These are phyloP conservation scores for Cryptococcus floricola DNA, from an alignment of 1,284 basidiomycete species.

Conservation along the genomic window DNA sequence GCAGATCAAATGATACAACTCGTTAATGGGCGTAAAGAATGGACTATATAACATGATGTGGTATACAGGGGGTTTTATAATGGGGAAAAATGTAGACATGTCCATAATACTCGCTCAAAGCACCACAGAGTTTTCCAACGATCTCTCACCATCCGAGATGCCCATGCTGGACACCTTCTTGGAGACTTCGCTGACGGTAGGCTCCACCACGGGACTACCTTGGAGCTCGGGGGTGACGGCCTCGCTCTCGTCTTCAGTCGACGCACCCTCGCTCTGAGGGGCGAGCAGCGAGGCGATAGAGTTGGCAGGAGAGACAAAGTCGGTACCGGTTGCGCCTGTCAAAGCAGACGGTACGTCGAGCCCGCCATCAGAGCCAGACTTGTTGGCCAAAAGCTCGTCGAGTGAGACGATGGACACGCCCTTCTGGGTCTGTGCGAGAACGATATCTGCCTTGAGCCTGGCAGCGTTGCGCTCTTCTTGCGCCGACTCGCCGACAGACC, in stretches of 20 bases:
- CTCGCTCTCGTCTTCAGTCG: constrained; percentile 21
- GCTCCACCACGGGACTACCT: constrained; percentile 5
- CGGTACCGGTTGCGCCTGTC: background rate
- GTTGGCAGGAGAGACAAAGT: constrained; percentile 1
- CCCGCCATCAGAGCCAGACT: background rate
- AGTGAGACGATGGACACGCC: constrained; percentile 7
- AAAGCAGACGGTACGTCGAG: background rate
- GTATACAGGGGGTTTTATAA: background rate
- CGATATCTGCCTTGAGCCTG: constrained; percentile 27
- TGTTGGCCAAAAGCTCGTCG: constrained; percentile 1
- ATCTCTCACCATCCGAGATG: background rate
- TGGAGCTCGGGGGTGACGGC: constrained; percentile 25
- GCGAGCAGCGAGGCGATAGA: constrained; percentile 15
- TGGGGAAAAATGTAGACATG: too few species aligned
- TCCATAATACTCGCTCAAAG: background rate
- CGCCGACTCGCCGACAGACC: constrained; percentile 2
- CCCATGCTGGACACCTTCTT: background rate
- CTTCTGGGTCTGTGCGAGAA: constrained; percentile 12
- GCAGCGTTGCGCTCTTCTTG: constrained; percentile 2
- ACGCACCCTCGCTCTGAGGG: constrained; percentile 8
- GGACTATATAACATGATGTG: background rate
- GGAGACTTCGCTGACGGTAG: background rate
- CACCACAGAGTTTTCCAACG: constrained; percentile 4
- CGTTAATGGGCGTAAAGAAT: background rate
- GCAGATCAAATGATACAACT: background rate